Base-by-base conservation (phyloP, 805 yeast species). In the Lachancea sp. region DNA sequence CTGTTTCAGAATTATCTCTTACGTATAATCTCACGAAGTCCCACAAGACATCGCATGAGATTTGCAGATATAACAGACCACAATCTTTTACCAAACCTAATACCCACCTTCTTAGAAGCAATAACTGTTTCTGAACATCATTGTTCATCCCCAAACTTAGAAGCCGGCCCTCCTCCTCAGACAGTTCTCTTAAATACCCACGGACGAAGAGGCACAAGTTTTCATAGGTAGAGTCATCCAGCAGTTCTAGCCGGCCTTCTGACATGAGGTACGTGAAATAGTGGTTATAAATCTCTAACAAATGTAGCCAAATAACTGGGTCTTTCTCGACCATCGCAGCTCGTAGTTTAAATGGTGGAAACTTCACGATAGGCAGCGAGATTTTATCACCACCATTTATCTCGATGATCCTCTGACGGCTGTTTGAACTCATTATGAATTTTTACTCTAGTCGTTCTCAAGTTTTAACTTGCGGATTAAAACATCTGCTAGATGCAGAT, bases 221-320 rank as follows among this genome's bases (percentile, higher is more conserved):
- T 45, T 77, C 83, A 42, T 71, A 70, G 1, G 83, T 73, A 40
- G 73, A 70, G 7, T 70, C 67, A n/a, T 71, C 64, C 8, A 83
- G 58, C 31, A 63, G 65, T 5, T 63, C 60, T 8, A 69, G 49
- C 25, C 64, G 64, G 5, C 65, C 58, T 11, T 57, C 47, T 2
- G 54, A 49, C 24, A 74, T 58, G 29, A 83, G 56, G 43, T 65
- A 73, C 42, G 72, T 66, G 49, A 78, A 71, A 16, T 77, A 64
- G 13, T 54, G 58, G 40, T 82, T 75, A 58, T 81, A 83, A 3
- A 75, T 74, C 48, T 80, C 85, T 13, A 83, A 60, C 16, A 81
- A 61, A 56, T 82, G 87, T 3, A 74, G 81, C 88, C 90, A 83
- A 7, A 83, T 83, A 17, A 83, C 88, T 0, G 94, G 94, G 55